A percentile compares a stretch with the other conserved stretches of the same genome.
These are phyloP conservation scores for Fusarium denticulatum DNA, from an alignment of 2,329 filamentous ascomycete species.

Conservation along the genomic window DNA sequence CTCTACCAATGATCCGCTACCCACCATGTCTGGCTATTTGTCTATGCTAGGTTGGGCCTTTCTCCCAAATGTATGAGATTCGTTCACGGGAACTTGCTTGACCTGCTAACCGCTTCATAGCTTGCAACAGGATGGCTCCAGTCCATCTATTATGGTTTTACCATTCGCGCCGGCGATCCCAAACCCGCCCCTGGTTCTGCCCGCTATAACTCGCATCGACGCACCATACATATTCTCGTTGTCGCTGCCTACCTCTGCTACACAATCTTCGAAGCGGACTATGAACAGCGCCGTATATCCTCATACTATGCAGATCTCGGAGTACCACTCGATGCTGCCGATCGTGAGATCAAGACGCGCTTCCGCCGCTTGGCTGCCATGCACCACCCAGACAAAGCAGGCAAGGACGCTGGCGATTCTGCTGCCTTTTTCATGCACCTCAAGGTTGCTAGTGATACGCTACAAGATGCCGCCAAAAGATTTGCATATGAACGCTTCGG, in stretches of 20 bases:
- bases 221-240: constrained; percentile 84
- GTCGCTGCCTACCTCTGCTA: constrained; percentile 87
- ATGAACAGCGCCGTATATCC: constrained; percentile 74
- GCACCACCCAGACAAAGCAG: constrained; percentile 87
- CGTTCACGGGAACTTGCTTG: not conserved
- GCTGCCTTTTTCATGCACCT: constrained; percentile 78
- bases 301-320: constrained; percentile 85
- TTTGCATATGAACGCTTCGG: constrained; percentile 94
- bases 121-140: constrained; percentile 82
- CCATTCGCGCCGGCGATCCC: constrained; percentile 88
- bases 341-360: constrained; percentile 81
- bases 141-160: constrained; percentile 84
- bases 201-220: constrained; percentile 77
- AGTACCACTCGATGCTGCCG: constrained; percentile 73
- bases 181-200: constrained; percentile 77
- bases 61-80: constrained; percentile 59
- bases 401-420: constrained; percentile 47
- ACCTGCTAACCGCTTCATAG: constrained; percentile 55
- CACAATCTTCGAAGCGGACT: constrained; percentile 92
- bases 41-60: constrained; percentile 68
- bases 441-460: constrained; percentile 83
- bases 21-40: constrained; percentile 61
- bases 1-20: constrained; percentile 32
- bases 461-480: constrained; percentile 78
- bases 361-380: constrained; percentile 80